A percentile compares a stretch with the other conserved stretches of the same genome.
Conservation (phyloP, 148 eudicot species). For the Spergularia marina region DNA sequence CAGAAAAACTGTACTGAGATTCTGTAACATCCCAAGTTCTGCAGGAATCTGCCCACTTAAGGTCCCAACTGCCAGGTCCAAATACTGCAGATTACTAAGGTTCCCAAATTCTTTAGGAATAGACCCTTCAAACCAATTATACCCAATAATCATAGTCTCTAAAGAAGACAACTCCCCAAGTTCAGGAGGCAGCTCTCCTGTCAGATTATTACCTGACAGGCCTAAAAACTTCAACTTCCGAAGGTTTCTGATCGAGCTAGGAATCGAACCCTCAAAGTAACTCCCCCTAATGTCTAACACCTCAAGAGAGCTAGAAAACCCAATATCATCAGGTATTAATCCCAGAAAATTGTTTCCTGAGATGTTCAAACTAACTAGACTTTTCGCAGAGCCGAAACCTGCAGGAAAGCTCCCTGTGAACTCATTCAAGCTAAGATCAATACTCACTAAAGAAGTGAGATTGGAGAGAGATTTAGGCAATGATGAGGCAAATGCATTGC, state of each 20-base stretch:
- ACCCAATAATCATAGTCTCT: slow-evolving; percentile 68
- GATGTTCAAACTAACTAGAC: slow-evolving; percentile 42
- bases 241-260: slow-evolving; percentile 42
- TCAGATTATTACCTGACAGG: slow-evolving; percentile 72
- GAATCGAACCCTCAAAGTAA: slow-evolving; percentile 62
- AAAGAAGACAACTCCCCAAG: slow-evolving; percentile 55
- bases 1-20: slow-evolving; percentile 53
- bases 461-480: slow-evolving; percentile 62
- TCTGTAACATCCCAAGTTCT: slow-evolving; percentile 56
- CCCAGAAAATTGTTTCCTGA: slow-evolving; percentile 83
- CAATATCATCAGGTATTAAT: slow-evolving; percentile 58
- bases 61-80: slow-evolving; percentile 72
- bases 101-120: slow-evolving; percentile 73
- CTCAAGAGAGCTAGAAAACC: slow-evolving; percentile 48
- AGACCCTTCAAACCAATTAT: slow-evolving; percentile 63
- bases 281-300: slow-evolving; percentile 66
- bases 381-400: slow-evolving; percentile 47
- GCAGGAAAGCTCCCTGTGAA: slow-evolving; percentile 55
- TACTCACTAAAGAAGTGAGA: slow-evolving; percentile 45
- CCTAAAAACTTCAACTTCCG: slow-evolving; percentile 68
- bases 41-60: slow-evolving; percentile 67
- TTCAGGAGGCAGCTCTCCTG: slow-evolving; percentile 55
- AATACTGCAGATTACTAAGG: slow-evolving; percentile 62
- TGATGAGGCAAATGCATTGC: slow-evolving; percentile 57
- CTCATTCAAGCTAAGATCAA: slow-evolving; percentile 68